These are phyloP conservation scores for Hyaloscypha hepaticicola DNA, from an alignment of 495 filamentous ascomycete species.

Conservation along the genomic window DNA sequence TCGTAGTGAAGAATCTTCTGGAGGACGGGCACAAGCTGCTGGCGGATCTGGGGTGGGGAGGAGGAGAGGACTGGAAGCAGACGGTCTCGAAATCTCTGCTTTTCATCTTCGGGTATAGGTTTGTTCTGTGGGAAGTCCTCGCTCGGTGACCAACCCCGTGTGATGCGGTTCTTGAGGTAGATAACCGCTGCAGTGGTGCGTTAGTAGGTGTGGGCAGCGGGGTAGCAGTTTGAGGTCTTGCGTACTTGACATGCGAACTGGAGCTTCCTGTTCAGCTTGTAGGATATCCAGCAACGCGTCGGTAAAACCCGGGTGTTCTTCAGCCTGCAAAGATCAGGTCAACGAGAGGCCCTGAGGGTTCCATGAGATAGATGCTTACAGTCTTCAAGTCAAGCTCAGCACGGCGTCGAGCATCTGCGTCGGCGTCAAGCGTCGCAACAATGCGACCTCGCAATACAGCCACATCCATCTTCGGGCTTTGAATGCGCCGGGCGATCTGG, in stretches of 20 bases:
- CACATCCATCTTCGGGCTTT: conserved; percentile 68
- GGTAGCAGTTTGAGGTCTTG: conserved; percentile 20
- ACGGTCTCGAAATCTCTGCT: conserved; percentile 79
- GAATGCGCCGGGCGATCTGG: conserved; percentile 16
- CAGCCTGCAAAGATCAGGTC: conserved; percentile 60
- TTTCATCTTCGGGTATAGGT: conserved; percentile 84
- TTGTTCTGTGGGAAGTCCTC: conserved; percentile 66
- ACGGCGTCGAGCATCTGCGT: conserved; percentile 79
- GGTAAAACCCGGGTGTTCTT: conserved; percentile 84
- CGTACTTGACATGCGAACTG: conserved; percentile 85
- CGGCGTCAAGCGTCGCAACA: conserved; percentile 78
- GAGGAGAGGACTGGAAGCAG: conserved; percentile 84
- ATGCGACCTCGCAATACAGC: conserved; percentile 83
- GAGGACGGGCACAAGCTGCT: conserved; percentile 87
- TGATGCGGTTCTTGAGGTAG: conserved; percentile 96
- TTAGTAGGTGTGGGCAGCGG: conserved; percentile 25
- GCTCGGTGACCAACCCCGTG: conserved; percentile 77
- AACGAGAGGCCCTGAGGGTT: conserved; percentile 19
- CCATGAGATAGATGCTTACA: conserved; percentile 57
- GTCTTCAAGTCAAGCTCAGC: conserved; percentile 93
- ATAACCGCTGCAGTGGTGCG: conserved; percentile 69
- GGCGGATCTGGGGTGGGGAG: conserved; percentile 74
- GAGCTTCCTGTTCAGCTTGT: conserved; percentile 78
- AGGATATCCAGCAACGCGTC: conserved; percentile 89
- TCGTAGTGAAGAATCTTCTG: conserved; percentile 95